These are phyloP conservation scores for Phytopythium vexans DNA, from an alignment of 352 stramenopile species.

Conservation along the genomic window DNA sequence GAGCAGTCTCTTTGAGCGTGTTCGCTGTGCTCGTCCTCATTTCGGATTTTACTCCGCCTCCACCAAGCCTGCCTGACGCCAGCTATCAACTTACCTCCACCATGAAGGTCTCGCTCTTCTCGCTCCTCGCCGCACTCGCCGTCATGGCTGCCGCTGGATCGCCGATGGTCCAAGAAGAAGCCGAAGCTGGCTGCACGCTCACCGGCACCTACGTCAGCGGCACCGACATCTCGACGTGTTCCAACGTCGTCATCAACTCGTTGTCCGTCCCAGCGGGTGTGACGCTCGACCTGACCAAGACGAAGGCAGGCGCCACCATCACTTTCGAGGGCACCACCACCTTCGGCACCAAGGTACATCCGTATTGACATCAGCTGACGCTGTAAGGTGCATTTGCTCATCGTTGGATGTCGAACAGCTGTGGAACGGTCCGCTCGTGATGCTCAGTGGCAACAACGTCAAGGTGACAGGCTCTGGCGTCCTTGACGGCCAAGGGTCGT, in stretches of 20 bases:
- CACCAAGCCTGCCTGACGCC: no score
- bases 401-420: no score
- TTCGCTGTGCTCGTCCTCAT: not conserved
- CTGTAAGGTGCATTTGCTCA: no score
- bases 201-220: slow-evolving; percentile 29
- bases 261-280: slow-evolving; percentile 25
- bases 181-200: slow-evolving; percentile 23
- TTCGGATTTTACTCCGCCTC: not conserved
- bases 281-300: slow-evolving; percentile 30
- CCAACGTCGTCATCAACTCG: slow-evolving; percentile 17
- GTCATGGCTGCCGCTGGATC: not conserved
- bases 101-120: not conserved
- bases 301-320: slow-evolving; percentile 24
- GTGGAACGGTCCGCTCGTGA: slow-evolving; percentile 27
- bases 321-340: slow-evolving; percentile 32
- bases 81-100: not conserved
- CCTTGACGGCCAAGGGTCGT: slow-evolving; percentile 33
- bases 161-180: slow-evolving; percentile 12
- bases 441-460: slow-evolving; percentile 21
- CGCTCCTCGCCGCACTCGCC: not conserved
- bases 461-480: slow-evolving; percentile 21
- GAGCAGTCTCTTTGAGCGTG: not conserved
- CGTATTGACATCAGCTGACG: no score
- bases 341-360: slow-evolving; percentile 32
- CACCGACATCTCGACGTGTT: slow-evolving; percentile 18